Percentiles rank a stretch among this genome's conserved stretches.
phyloP scores from a whole-genome alignment of 2,329 filamentous ascomycete genomes.

The Dactylella cylindrospora region DNA sequence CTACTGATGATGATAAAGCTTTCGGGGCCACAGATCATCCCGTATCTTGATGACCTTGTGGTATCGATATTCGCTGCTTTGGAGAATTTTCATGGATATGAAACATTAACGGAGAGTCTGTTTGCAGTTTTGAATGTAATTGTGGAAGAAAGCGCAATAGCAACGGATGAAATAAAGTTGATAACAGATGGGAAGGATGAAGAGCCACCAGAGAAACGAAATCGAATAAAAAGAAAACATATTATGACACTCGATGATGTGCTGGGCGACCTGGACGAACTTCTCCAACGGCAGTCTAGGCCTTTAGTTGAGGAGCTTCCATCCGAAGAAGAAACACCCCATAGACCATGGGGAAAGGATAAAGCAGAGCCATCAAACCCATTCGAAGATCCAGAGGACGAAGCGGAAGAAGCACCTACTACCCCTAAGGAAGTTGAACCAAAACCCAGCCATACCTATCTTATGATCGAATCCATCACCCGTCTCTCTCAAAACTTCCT shows the following conservation, averaged over 20 bases:
- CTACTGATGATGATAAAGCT: conserved; percentile 91
- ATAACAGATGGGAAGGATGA: conserved; percentile 25
- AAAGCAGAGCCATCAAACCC: conserved; percentile 50
- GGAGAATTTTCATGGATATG: conserved; percentile 94
- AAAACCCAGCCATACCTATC: conserved; percentile 75
- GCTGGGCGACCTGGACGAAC: conserved; percentile 26
- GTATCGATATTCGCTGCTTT: conserved; percentile 87
- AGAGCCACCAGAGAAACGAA: conserved; percentile 43
- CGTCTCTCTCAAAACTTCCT: conserved; percentile 86
- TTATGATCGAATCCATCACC: conserved; percentile 77
- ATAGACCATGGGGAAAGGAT: conserved; percentile 52
- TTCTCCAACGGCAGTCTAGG: conserved; percentile 17
- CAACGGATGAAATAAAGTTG: conserved; percentile 54
- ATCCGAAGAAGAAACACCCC: conserved; percentile 51
- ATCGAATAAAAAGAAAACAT: conserved; percentile 16
- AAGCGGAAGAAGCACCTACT: conserved; percentile 52
- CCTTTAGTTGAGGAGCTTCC: conserved; percentile 10
- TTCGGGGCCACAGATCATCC: conserved; percentile 76
- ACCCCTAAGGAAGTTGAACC: conserved; percentile 57
- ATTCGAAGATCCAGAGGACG: conserved; percentile 45
- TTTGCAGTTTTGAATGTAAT: conserved; percentile 81
- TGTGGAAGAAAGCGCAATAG: conserved; percentile 74
- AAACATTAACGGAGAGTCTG: conserved; percentile 76
- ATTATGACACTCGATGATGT: conserved; percentile 39
- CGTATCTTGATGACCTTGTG: conserved; percentile 88